Evolutionary conservation across 129 eudicot genomes (phyloP).

Genomic region (Helianthus tuberosus): DNA sequence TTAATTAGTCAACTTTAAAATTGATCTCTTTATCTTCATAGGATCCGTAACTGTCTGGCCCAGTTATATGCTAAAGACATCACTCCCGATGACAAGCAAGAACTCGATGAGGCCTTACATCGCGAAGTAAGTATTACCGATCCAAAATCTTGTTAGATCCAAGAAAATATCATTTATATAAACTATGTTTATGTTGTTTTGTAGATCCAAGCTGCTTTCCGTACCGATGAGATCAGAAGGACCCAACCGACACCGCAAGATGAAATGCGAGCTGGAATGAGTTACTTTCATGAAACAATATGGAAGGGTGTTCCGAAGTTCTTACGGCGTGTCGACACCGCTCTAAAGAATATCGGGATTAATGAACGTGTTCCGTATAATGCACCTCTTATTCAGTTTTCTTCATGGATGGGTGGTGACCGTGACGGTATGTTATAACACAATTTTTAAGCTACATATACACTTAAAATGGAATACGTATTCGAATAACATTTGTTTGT

Average conservation of each 20-base stretch:
- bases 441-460: neutral
- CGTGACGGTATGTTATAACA: conserved; percentile 73
- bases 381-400: conserved; percentile 97
- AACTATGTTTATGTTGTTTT: conserved; percentile 1
- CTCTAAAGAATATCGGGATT: conserved; percentile 93
- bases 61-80: conserved; percentile 90
- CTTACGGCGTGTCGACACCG: conserved; percentile 95
- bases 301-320: conserved; percentile 99
- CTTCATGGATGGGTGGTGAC: conserved; percentile 99
- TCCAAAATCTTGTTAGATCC: neutral
- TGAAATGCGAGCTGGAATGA: conserved; percentile 99
- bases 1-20: conserved; percentile 19
- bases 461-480: no score
- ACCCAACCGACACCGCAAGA: conserved; percentile 97
- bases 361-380: conserved; percentile 96
- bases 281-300: conserved; percentile 97
- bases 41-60: conserved; percentile 86
- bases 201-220: conserved; percentile 99
- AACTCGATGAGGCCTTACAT: conserved; percentile 87
- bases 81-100: conserved; percentile 94
- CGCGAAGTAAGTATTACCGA: conserved; percentile 67
- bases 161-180: neutral
- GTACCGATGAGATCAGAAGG: conserved; percentile 94
- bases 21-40: conserved; percentile 18
- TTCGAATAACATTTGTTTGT: conserved; percentile 1